phyloP scores from a whole-genome alignment of 164 flowering plant genomes.

The Liriodendron chinense region DNA sequence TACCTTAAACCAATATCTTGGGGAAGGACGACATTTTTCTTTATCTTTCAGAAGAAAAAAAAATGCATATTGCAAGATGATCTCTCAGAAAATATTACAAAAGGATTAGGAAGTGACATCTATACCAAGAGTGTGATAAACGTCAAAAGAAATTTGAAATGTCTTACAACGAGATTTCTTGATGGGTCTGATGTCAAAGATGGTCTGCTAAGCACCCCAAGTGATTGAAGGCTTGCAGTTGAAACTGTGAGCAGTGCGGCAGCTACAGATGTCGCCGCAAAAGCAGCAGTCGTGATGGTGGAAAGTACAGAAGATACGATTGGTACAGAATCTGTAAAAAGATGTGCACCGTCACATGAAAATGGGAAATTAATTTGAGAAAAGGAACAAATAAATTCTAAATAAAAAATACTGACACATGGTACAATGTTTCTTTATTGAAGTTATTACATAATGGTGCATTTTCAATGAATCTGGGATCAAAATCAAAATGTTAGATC shows the following conservation, averaged over 20 bases:
- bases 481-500: no score
- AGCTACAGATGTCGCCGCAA: conserved; percentile 47
- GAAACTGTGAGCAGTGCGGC: conserved; percentile 73
- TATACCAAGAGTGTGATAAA: not conserved
- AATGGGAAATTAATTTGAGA: not conserved
- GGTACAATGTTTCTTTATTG: no score
- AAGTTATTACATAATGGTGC: no score
- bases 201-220: conserved; percentile 45
- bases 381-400: not conserved
- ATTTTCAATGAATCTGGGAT: no score
- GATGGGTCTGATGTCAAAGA: conserved; percentile 60
- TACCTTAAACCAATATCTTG: not conserved
- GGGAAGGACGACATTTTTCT: not conserved
- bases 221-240: conserved; percentile 66
- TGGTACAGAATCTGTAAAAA: conserved; percentile 71
- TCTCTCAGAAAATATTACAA: not conserved
- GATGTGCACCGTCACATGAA: not conserved
- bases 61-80: not conserved
- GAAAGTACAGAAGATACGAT: conserved; percentile 44
- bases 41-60: not conserved
- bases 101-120: not conserved
- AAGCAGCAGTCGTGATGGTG: conserved; percentile 46
- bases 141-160: conserved; percentile 4
- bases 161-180: conserved; percentile 75
- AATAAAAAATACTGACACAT: no score